Evolutionary conservation across 148 eudicot genomes (phyloP).

Genomic region (Vaccinium myrtillus): DNA sequence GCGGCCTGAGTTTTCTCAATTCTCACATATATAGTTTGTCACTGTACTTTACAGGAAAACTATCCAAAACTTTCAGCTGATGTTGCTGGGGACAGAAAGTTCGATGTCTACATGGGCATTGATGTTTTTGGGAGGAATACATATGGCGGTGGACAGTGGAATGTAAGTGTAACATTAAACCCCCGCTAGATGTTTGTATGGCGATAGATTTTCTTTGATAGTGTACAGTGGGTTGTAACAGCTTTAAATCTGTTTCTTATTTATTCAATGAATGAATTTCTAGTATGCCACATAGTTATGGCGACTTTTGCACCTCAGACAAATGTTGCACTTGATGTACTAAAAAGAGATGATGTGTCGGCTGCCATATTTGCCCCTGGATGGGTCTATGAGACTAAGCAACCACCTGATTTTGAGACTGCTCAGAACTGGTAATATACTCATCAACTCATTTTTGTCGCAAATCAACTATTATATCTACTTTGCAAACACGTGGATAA

Average conservation of each 20-base stretch:
- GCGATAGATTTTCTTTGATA: neutral
- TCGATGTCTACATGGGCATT: constrained; percentile 87
- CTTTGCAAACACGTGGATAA: neutral
- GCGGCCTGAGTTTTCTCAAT: neutral
- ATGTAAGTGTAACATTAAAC: constrained; percentile 43
- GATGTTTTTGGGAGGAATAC: constrained; percentile 90
- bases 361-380: constrained; percentile 99
- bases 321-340: constrained; percentile 74
- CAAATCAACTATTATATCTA: neutral
- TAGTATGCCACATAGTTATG: neutral
- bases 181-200: neutral
- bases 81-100: constrained; percentile 83
- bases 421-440: constrained; percentile 75
- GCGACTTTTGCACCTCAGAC: constrained; percentile 45
- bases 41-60: constrained; percentile 48
- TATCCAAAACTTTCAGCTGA: constrained; percentile 71
- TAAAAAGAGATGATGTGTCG: constrained; percentile 69
- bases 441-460: constrained; percentile 17
- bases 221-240: neutral
- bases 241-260: neutral
- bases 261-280: neutral
- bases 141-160: constrained; percentile 91
- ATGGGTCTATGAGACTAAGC: constrained; percentile 88
- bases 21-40: neutral
- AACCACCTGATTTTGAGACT: constrained; percentile 83